A percentile compares a stretch with the other conserved stretches of the same genome.
Conservation (phyloP, 441 rosid genomes). For the Adansonia rubrostipa region DNA sequence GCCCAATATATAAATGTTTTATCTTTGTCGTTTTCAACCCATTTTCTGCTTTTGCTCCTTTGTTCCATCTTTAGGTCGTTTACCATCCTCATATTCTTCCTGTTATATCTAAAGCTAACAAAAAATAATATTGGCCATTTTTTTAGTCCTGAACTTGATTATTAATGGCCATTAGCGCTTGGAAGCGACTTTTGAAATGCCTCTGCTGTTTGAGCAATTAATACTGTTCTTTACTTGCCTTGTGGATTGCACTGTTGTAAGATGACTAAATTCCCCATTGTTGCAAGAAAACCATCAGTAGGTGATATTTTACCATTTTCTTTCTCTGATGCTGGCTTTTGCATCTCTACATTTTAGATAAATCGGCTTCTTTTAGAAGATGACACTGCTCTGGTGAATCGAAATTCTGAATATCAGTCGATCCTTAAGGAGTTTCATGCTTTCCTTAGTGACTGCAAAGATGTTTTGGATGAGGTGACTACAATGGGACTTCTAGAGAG, state of each 20-base stretch:
- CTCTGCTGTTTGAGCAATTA: conserved; percentile 11
- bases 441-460: conserved; percentile 93
- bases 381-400: conserved; percentile 85
- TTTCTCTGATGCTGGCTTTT: conserved; percentile 27
- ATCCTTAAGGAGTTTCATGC: conserved; percentile 93
- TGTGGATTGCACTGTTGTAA: conserved; percentile 24
- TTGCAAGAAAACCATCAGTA: conserved; percentile 13
- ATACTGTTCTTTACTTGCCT: conserved; percentile 12
- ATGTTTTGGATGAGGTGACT: conserved; percentile 97
- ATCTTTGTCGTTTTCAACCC: conserved; percentile 10
- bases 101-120: not conserved
- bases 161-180: conserved; percentile 18
- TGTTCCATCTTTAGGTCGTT: conserved; percentile 13
- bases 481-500: conserved; percentile 96
- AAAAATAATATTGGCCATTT: not conserved
- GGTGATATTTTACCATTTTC: conserved; percentile 21
- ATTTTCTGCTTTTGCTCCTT: not conserved
- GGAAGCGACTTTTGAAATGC: conserved; percentile 23
- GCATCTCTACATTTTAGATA: conserved; percentile 49
- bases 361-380: conserved; percentile 95
- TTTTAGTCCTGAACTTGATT: conserved; percentile 10
- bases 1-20: not conserved
- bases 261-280: not conserved
- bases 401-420: conserved; percentile 75
- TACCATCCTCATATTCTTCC: conserved; percentile 15